phyloP scores from a whole-genome alignment of 345 rosid genomes.

The Eucalyptus albens region DNA sequence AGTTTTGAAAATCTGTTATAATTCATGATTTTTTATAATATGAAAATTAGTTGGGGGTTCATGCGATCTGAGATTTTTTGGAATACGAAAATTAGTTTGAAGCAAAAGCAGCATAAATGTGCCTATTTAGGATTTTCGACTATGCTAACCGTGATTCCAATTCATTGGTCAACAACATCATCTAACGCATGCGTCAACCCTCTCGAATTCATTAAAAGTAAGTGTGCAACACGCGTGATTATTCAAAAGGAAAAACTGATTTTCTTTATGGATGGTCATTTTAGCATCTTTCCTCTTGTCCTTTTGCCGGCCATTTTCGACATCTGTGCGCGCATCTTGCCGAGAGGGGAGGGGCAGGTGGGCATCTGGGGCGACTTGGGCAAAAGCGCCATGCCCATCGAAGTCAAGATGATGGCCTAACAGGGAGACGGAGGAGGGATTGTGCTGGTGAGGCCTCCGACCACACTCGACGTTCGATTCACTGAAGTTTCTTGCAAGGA shows the following conservation, averaged over 20 bases:
- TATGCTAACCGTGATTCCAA: neutral
- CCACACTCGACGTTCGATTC: neutral
- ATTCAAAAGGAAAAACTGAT: neutral
- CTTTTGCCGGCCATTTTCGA: neutral
- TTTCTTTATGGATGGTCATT: neutral
- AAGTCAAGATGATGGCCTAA: neutral
- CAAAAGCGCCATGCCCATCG: neutral
- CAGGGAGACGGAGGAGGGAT: neutral
- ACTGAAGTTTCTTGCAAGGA: neutral
- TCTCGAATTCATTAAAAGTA: neutral
- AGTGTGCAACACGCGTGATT: neutral
- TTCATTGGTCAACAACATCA: neutral
- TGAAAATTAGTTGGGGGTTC: fast-evolving
- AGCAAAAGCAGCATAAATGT: neutral
- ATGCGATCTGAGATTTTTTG: fast-evolving
- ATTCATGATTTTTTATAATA: neutral
- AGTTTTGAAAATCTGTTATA: neutral
- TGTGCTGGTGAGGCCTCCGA: neutral
- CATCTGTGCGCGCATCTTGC: neutral
- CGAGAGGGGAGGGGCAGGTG: neutral
- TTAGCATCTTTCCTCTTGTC: neutral
- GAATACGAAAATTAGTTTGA: fast-evolving
- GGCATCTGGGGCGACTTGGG: neutral
- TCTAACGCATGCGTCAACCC: neutral
- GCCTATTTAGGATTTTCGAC: neutral